Base-by-base conservation (phyloP, 306 rosid genomes). In the Pueraria montana region DNA sequence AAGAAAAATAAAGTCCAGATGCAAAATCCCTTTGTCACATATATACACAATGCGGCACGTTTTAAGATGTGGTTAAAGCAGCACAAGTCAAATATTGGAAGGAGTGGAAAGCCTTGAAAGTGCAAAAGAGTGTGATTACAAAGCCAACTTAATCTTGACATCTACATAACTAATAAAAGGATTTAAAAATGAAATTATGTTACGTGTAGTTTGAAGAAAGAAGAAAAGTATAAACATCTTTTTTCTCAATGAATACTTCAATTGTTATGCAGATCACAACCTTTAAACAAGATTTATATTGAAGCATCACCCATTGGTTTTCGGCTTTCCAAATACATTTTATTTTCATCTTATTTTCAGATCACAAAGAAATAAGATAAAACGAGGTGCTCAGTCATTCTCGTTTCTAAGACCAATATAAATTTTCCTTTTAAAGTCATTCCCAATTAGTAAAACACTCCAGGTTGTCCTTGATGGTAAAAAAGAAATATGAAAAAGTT, bases 361-460 rank as follows among this genome's bases (percentile, higher is more conserved):
- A 62, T 17, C 23, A 16, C 23, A 48, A 16, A 24, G 27, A 72
- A 63, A 78, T 12, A 40, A 52, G 48, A 70, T n/a, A 32, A 84
- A 72, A 42, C 4, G 0, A 52, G 38, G 72, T 56, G 6, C 30
- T 5, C 20, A 30, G 18, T 56, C 40, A 53, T 63, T 77, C 40
- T 43, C n/a, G 9, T 34, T 70, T 65, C 55, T 18, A 50, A 69
- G 36, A 36, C 49, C 18, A 50, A 34, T 14, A 18, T 58, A 66
- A 12, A 20, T 61, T 68, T 49, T 17, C 10, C 56, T 12, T 38
- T 20, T 20, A 14, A 67, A 45, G 21, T 64, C 59, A 64, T 30
- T 76, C 24, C 76, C 50, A 43, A 59, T 58, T 8, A 61, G 59
- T 13, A 83, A 77, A 77, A 38, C 10, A 76, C 45, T 69, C 6